These are phyloP conservation scores for Fusarium sp. DNA, from an alignment of 2,329 filamentous ascomycete species.

Conservation along the genomic window DNA sequence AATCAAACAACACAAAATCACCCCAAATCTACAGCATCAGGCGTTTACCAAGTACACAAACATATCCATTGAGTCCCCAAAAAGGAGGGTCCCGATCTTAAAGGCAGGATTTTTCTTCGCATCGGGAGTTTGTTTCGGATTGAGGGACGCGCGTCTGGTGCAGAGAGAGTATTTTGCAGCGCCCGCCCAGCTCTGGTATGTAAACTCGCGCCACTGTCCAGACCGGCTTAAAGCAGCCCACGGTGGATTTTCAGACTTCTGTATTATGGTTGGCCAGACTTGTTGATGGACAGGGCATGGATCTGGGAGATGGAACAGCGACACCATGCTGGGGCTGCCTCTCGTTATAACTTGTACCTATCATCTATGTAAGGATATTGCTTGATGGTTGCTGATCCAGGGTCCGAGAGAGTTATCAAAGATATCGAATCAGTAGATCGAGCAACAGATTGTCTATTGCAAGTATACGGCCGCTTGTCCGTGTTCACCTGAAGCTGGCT, in stretches of 20 bases:
- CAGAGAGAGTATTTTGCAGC: conserved; percentile 34
- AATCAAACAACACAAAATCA: conserved; percentile 12
- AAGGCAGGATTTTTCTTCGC: conserved; percentile 9
- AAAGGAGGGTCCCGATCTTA: conserved; percentile 24
- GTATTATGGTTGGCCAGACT: conserved; percentile 30
- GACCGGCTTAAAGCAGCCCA: conserved; percentile 8
- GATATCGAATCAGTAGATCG: neutral
- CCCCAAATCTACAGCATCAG: conserved; percentile 14
- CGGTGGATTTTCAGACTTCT: conserved; percentile 8
- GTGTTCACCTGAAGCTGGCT: conserved; percentile 47
- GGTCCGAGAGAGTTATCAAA: neutral
- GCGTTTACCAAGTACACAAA: conserved; percentile 1
- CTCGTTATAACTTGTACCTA: neutral
- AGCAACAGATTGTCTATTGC: conserved; percentile 6
- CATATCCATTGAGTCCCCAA: conserved; percentile 9
- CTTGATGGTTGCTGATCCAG: conserved; percentile 7
- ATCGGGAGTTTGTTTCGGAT: conserved; percentile 41
- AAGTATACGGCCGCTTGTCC: conserved; percentile 26
- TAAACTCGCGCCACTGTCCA: conserved; percentile 42
- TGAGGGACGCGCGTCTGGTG: conserved; percentile 41
- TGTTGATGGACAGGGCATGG: conserved; percentile 16
- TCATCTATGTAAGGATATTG: neutral
- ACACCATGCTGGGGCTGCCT: conserved; percentile 3
- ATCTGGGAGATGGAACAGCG: conserved; percentile 19
- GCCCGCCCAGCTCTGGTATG: conserved; percentile 43